Base-by-base conservation (phyloP, 331 rosid genomes). In the Telfairia occidentalis region DNA sequence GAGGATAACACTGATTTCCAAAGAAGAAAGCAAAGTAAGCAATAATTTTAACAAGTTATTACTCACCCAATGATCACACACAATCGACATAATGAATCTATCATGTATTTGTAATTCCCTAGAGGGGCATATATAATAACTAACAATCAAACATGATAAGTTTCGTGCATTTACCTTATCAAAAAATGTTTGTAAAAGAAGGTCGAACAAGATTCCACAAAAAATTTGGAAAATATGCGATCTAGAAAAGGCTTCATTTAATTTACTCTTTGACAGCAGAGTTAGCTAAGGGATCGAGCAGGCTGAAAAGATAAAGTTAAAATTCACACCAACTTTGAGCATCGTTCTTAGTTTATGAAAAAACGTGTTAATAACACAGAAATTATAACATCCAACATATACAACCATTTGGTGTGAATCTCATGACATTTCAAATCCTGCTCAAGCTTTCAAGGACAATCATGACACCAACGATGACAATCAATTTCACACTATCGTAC, bases 121-220 rank as follows among this genome's bases (percentile, higher is more conserved):
- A 50, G 18, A 24, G 24, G 29, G 55, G 32, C 37, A 69, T 43
- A 43, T 42, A 55, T 42, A 43, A 43, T 43, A 43, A 24, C 74
- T 69, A 43, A 69, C 74, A 26, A 67, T 43, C 32, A 67, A 67
- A 43, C 37, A 67, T 40, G 55, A 67, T 67, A 67, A 13, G 23
- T 13, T 26, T 23, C 38, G 13, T 67, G 19, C 72, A 66, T 40
- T 19, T 7, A 30, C 26, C 28, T 30, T 34, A 46, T 34, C 15
- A 61, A 59, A 61, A 9, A 7, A 16, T 30, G 9, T 0, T 32
- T 61, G 45, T 34, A 32, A 32, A 38, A 29, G 42, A 61, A 32
- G 70, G 70, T 2, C 24, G 8, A 28, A 67, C 52, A 67, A 21
- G 54, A 67, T 12, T 67, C 54, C 9, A 23, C 37, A 67, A 67